Percentiles rank a stretch among this genome's conserved stretches.
These are phyloP conservation scores for Plasmodium gaboni DNA, from an alignment of 169 alveolate species.

Conservation along the genomic window DNA sequence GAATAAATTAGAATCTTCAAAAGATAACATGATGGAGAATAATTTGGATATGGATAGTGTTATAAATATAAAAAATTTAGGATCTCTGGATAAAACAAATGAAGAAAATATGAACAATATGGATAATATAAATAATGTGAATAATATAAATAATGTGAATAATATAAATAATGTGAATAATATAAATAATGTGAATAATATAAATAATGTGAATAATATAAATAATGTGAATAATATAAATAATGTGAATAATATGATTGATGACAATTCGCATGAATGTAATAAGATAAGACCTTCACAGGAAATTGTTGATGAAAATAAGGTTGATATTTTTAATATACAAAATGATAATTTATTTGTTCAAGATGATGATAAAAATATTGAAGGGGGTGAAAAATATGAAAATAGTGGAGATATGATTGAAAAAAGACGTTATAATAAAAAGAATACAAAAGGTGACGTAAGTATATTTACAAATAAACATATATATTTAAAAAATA, in stretches of 20 bases:
- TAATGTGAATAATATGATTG: neutral
- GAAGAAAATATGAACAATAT: neutral
- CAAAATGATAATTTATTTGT: too few relatives aligned
- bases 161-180: neutral
- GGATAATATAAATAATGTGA: conserved; percentile 2
- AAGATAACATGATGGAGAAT: neutral
- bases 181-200: neutral
- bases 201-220: neutral
- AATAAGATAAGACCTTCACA: neutral
- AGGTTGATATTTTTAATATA: too few relatives aligned
- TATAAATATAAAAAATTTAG: neutral
- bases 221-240: neutral
- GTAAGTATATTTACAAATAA: conserved; percentile 11
- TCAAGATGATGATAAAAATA: too few relatives aligned
- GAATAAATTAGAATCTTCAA: neutral
- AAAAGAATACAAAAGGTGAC: neutral
- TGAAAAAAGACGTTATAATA: neutral
- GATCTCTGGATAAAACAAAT: neutral
- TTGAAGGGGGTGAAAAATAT: too few relatives aligned
- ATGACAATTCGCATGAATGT: neutral
- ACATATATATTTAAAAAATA: conserved; percentile 47
- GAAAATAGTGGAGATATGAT: neutral
- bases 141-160: neutral
- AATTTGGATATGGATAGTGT: neutral
- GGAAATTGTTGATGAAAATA: neutral